Percentiles rank a stretch among this genome's conserved stretches.
These are phyloP conservation scores for Cyclanthera cordifolia DNA, from an alignment of 306 rosid genomes.

Conservation along the genomic window DNA sequence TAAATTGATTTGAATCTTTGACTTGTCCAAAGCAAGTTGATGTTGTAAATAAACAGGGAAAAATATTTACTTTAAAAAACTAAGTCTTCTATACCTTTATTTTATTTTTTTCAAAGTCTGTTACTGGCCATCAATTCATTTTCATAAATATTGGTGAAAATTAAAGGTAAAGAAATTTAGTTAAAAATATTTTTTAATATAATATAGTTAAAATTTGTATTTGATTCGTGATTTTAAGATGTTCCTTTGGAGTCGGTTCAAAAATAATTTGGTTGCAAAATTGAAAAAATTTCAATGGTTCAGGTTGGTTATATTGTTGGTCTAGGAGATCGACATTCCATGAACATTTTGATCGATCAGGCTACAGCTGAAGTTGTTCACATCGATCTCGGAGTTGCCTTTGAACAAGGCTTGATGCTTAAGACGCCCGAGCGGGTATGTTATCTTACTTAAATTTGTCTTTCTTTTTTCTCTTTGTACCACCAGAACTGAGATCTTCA, in stretches of 20 bases:
- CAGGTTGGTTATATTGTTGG: constrained; percentile 94
- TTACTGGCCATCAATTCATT: neutral
- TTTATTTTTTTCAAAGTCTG: neutral
- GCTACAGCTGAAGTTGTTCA: constrained; percentile 90
- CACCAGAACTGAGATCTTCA: neutral
- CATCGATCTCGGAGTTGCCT: constrained; percentile 97
- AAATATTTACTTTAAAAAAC: neutral
- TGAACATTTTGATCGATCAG: constrained; percentile 87
- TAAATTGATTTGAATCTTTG: neutral
- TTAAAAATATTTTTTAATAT: no score
- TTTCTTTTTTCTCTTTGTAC: neutral
- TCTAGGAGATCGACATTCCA: constrained; percentile 84
- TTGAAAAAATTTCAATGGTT: constrained; percentile 6
- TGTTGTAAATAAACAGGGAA: neutral
- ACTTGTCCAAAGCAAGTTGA: neutral
- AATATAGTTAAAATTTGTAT: neutral
- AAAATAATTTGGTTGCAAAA: constrained; percentile 3
- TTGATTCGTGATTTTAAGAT: neutral
- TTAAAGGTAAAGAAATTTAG: neutral
- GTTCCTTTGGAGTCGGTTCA: neutral
- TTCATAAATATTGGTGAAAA: neutral
- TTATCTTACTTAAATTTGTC: constrained; percentile 4
- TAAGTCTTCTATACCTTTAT: neutral
- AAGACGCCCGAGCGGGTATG: constrained; percentile 94
- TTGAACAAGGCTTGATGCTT: constrained; percentile 96